Conservation (phyloP, 192 early-diverging fungal genomes). For the Dimargaris verticillata region DNA sequence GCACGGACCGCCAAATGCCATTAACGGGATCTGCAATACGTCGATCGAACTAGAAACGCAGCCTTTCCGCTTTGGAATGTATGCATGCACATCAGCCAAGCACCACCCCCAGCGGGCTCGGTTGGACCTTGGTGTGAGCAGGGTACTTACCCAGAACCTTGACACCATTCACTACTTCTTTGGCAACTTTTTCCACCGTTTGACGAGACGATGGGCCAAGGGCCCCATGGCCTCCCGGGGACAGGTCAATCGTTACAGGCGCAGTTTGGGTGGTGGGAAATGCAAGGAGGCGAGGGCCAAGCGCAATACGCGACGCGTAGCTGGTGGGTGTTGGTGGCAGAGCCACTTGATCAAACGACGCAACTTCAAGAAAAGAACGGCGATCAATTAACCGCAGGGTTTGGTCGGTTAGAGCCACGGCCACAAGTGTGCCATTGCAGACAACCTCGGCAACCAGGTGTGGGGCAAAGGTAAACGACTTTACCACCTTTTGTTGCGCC, state of each 20-base stretch:
- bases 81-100: too few species aligned
- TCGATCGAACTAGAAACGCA: too few species aligned
- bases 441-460: background rate
- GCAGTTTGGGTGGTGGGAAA: constrained; percentile 45
- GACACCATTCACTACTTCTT: constrained; percentile 63
- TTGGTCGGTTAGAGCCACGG: background rate
- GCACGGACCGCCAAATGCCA: too few species aligned
- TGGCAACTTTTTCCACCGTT: constrained; percentile 38
- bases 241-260: constrained; percentile 13
- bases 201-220: constrained; percentile 14
- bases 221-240: constrained; percentile 9
- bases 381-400: constrained; percentile 3
- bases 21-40: too few species aligned
- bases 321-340: constrained; percentile 15
- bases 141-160: constrained; percentile 54
- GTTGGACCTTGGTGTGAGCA: too few species aligned
- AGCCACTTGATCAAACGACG: background rate
- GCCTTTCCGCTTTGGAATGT: too few species aligned
- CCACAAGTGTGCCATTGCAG: background rate
- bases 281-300: constrained; percentile 46
- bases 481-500: background rate
- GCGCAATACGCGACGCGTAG: constrained; percentile 32
- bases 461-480: background rate
- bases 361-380: background rate
- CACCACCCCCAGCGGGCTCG: too few species aligned